These are phyloP conservation scores for Tulasnella sp. DNA, from an alignment of 768 basidiomycete genomes.

Conservation along the genomic window DNA sequence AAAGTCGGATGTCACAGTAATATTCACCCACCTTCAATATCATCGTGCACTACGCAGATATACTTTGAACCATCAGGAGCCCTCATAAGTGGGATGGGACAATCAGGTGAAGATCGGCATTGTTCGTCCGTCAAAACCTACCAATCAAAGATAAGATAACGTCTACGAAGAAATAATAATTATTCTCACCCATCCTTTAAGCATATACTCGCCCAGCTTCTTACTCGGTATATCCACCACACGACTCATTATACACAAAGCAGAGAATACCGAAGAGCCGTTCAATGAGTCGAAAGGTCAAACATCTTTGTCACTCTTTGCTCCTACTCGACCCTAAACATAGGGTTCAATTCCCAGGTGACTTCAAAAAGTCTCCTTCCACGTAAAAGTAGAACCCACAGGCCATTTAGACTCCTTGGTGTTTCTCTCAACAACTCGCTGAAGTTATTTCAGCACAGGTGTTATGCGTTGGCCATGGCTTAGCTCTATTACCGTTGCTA, in stretches of 20 bases:
- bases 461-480: no score
- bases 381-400: not conserved
- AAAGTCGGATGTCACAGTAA: not conserved
- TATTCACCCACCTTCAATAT: slow-evolving; percentile 25
- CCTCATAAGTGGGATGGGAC: slow-evolving; percentile 53
- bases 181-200: slow-evolving; percentile 57
- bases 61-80: slow-evolving; percentile 37
- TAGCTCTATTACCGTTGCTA: no score
- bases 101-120: slow-evolving; percentile 39
- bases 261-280: not conserved
- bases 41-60: slow-evolving; percentile 53
- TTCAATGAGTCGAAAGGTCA: not conserved
- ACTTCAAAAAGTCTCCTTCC: not conserved
- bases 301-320: not conserved
- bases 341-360: not conserved
- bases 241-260: slow-evolving; percentile 1
- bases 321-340: not conserved
- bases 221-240: slow-evolving; percentile 2
- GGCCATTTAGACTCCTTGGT: not conserved
- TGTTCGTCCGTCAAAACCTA: slow-evolving; percentile 47
- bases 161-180: not conserved
- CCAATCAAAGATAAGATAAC: slow-evolving; percentile 18
- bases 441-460: not conserved
- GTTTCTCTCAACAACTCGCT: not conserved
- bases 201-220: slow-evolving; percentile 50